These are phyloP conservation scores for Hebeloma cylindrosporum DNA, from an alignment of 768 basidiomycete species.

Conservation along the genomic window DNA sequence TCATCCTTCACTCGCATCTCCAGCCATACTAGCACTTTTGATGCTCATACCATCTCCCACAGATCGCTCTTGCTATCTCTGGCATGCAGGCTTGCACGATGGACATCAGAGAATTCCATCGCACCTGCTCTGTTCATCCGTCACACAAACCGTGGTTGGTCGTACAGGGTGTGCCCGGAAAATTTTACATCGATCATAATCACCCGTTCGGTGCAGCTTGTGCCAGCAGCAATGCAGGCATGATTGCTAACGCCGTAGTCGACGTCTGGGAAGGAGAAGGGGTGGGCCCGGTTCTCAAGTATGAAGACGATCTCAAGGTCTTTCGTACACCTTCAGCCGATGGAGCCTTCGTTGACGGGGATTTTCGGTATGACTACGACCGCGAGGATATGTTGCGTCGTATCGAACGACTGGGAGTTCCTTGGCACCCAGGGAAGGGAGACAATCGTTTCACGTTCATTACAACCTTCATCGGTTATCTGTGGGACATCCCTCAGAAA, in stretches of 20 bases:
- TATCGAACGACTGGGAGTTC: constrained; percentile 23
- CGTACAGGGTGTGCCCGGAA: constrained; percentile 17
- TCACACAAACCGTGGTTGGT: constrained; percentile 34
- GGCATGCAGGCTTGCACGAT: constrained; percentile 31
- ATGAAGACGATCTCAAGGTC: constrained; percentile 24
- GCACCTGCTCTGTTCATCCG: constrained; percentile 31
- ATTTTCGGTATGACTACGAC: constrained; percentile 21
- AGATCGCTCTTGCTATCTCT: constrained; percentile 29
- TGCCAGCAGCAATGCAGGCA: constrained; percentile 31
- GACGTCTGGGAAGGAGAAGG: constrained; percentile 28
- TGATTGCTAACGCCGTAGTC: constrained; percentile 26
- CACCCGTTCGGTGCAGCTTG: constrained; percentile 29
- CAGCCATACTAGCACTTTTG: background rate
- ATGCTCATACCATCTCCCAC: background rate
- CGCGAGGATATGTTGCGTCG: constrained; percentile 4
- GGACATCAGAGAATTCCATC: constrained; percentile 35
- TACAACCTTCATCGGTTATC: constrained; percentile 32
- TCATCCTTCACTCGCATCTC: too few species aligned
- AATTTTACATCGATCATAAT: constrained; percentile 32
- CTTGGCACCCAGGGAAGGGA: constrained; percentile 32
- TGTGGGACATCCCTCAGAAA: constrained; percentile 28
- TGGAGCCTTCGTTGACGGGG: constrained; percentile 7
- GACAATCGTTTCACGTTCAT: constrained; percentile 17
- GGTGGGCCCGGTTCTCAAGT: constrained; percentile 21
- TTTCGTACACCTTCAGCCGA: constrained; percentile 20